phyloP scores from a whole-genome alignment of 176 grass and related monocot genomes.

The Bromus sterilis region DNA sequence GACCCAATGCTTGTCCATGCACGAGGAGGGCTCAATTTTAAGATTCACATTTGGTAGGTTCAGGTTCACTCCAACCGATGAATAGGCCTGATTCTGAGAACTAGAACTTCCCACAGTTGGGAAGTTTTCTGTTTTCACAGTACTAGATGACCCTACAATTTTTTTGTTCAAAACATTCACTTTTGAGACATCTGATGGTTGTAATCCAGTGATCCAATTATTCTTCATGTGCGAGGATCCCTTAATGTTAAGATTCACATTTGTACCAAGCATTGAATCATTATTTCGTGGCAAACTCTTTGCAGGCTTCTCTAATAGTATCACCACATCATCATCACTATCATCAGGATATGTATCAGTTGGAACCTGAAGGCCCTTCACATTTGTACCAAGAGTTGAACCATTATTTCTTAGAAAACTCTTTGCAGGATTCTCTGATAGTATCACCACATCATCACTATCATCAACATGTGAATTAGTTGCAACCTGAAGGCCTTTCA shows the following conservation, averaged over 20 bases:
- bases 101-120: not conserved
- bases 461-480: slow-evolving; percentile 12
- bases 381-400: slow-evolving; percentile 9
- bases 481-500: slow-evolving; percentile 30
- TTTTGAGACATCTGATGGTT: not conserved
- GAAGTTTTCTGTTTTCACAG: slow-evolving; percentile 17
- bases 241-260: not conserved
- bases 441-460: slow-evolving; percentile 26
- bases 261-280: not conserved
- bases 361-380: slow-evolving; percentile 33
- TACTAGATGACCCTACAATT: slow-evolving; percentile 13
- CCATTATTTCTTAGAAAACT: not conserved
- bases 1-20: slow-evolving; percentile 15
- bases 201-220: slow-evolving; percentile 23
- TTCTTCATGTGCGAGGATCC: slow-evolving; percentile 1
- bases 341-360: slow-evolving; percentile 29
- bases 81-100: slow-evolving; percentile 6
- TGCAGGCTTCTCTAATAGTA: slow-evolving; percentile 14
- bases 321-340: slow-evolving; percentile 20
- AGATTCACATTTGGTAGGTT: slow-evolving; percentile 30
- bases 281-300: not conserved
- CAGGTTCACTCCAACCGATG: slow-evolving; percentile 11
- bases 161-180: slow-evolving; percentile 27
- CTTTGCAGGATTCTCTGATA: slow-evolving; percentile 15
- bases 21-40: not conserved